Conservation (phyloP, 768 basidiomycete species). For the Russula brevipes region DNA sequence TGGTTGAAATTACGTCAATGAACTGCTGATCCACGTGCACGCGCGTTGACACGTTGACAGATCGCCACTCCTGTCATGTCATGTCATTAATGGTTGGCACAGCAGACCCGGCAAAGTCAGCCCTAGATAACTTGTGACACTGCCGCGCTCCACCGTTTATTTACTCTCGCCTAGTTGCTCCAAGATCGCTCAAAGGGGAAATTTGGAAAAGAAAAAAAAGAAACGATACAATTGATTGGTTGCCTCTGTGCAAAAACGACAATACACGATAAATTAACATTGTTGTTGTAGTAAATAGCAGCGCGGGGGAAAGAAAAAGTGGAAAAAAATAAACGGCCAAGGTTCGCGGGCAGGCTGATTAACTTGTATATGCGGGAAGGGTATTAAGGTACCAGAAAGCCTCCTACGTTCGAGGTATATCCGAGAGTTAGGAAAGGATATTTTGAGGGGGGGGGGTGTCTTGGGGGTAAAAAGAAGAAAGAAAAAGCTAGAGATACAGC, state of each 20-base stretch:
- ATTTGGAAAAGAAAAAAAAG: not conserved
- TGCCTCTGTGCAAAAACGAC: conserved; percentile 11
- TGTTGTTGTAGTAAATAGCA: conserved; percentile 1
- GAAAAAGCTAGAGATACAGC: conserved; percentile 23
- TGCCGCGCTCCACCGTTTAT: not conserved
- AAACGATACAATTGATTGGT: conserved; percentile 17
- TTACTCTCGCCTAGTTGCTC: not conserved
- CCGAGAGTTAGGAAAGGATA: not conserved
- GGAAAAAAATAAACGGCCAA: not conserved
- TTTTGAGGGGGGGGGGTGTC: not conserved
- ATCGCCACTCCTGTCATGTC: too few species aligned
- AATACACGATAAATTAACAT: conserved; percentile 22
- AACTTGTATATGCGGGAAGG: not conserved
- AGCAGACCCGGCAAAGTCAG: not conserved
- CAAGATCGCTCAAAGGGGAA: conserved; percentile 1
- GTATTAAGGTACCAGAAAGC: conserved; percentile 10
- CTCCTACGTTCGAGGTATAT: conserved; percentile 13
- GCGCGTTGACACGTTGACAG: too few species aligned
- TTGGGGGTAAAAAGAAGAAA: not conserved
- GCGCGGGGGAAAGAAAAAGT: not conserved
- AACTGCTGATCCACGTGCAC: too few species aligned
- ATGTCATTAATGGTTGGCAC: too few species aligned
- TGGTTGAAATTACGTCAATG: too few species aligned
- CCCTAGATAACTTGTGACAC: too few species aligned
- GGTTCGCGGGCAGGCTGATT: not conserved